Base-by-base conservation (phyloP, 1,139 yeast species). In the Hanseniaspora uvarum region DNA sequence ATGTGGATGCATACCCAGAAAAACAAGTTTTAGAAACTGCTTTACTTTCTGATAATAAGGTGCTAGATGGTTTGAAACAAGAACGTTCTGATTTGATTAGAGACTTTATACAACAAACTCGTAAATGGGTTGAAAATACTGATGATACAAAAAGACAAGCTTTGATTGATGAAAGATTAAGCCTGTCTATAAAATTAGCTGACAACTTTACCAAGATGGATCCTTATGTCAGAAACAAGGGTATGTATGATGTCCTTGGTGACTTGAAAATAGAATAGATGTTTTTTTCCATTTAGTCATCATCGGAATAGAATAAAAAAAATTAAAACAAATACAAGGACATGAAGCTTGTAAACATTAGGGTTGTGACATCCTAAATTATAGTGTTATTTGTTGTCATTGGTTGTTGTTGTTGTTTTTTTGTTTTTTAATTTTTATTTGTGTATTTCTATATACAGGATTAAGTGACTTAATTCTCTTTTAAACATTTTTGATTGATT, bases 191-290 rank as follows among this genome's bases (percentile, higher is more conserved):
- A 38, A 68, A 75, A 58, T 63, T 86, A 46, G 70, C 77, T 18
- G 66, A 70, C 31, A 82, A 83, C 63, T 87, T 82, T 67, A 71
- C 75, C 64, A 65, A 68, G 45, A 66, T 83, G 55, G 95, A 87
- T 63, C 87, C 89, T 0, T 85, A 81, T 61, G 67, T 84, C 45
- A 78, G 95, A 63, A 78, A 83, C 36, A 77, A 84, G 61, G 76
- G 84, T 26, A 67, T 77, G 34, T 83, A 76, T 63, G 95, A 87
- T 65, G 74, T 87, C 59, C 70, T 69, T 56, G 83, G 83, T 0
- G 60, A 66, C 37, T 64, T 72, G 46, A 63, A 66, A 57, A 56
- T 64, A 21, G 64, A 56, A 21, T 40, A 46, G 26, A 37, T 23
- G 36, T 8, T 31, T 11, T 31, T 31, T 5, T 31, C n/a, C 14